Evolutionary conservation across 2,329 filamentous ascomycete genomes (phyloP).

Genomic region (Scleromitrula shiraiana): DNA sequence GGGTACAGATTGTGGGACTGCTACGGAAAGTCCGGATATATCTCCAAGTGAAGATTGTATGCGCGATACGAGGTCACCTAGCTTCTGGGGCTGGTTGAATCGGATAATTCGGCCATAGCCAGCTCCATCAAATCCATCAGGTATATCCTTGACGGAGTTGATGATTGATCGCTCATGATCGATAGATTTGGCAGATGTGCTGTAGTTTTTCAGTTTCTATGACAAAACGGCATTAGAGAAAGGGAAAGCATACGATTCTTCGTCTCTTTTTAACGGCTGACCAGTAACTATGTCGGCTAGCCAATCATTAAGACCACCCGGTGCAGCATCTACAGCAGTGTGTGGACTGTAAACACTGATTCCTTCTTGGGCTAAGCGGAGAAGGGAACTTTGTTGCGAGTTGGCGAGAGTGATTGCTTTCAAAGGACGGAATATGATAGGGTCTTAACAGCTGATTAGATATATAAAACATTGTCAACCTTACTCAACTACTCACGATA

Average conservation of each 20-base stretch:
- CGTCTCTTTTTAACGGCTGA: not conserved
- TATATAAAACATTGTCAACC: not conserved
- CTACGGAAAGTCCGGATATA: conserved; percentile 22
- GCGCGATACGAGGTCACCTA: conserved; percentile 19
- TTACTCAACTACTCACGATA: conserved; percentile 57
- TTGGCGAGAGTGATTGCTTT: conserved; percentile 82
- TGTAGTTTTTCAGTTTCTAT: conserved; percentile 16
- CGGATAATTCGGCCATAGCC: conserved; percentile 30
- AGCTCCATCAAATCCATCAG: conserved; percentile 22
- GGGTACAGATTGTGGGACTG: conserved; percentile 24
- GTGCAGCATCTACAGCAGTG: conserved; percentile 84
- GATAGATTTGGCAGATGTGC: not conserved
- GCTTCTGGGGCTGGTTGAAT: conserved; percentile 20
- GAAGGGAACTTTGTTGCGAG: conserved; percentile 76
- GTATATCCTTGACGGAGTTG: conserved; percentile 20
- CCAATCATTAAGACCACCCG: conserved; percentile 86
- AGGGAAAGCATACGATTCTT: conserved; percentile 4
- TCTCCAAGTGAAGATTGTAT: conserved; percentile 19
- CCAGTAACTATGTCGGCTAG: conserved; percentile 72
- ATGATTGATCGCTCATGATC: conserved; percentile 20
- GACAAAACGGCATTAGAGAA: not conserved
- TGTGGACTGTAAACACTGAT: conserved; percentile 96
- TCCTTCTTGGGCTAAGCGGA: conserved; percentile 74
- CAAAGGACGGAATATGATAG: conserved; percentile 89
- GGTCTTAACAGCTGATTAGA: conserved; percentile 48